Percentiles rank a stretch among this genome's conserved stretches.
phyloP scores from a whole-genome alignment of 257 asterid species.

The Oldenlandia corymbosa region DNA sequence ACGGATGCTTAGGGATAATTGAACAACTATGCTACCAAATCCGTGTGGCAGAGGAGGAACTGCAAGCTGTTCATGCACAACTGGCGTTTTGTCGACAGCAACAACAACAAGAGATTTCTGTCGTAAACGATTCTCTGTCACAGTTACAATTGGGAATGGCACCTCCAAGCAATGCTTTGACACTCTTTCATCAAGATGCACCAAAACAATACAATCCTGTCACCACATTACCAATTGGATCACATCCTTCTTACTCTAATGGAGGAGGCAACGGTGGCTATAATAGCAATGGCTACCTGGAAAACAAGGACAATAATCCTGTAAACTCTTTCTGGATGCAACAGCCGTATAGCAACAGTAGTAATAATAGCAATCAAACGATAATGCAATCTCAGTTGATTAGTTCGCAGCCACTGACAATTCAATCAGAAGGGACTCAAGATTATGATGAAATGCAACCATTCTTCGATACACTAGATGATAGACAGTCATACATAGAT shows the following conservation, averaged over 20 bases:
- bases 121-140: constrained; percentile 37
- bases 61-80: constrained; percentile 56
- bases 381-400: constrained; percentile 42
- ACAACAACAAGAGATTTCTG: constrained; percentile 41
- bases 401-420: constrained; percentile 23
- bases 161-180: constrained; percentile 23
- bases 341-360: constrained; percentile 31
- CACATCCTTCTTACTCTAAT: constrained; percentile 23
- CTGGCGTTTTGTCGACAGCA: constrained; percentile 50
- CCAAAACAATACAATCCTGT: constrained; percentile 25
- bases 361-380: constrained; percentile 30
- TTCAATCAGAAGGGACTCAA: constrained; percentile 37
- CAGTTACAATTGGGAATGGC: constrained; percentile 56
- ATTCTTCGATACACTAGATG: constrained; percentile 59
- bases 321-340: constrained; percentile 45
- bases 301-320: constrained; percentile 43
- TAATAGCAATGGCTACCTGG: constrained; percentile 25
- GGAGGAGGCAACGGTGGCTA: constrained; percentile 25
- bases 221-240: constrained; percentile 24
- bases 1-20: constrained; percentile 58
- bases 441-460: constrained; percentile 65
- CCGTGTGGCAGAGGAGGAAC: constrained; percentile 57
- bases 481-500: constrained; percentile 59
- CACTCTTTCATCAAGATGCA: constrained; percentile 34
- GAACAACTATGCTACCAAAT: constrained; percentile 42